Evolutionary conservation across 2,329 filamentous ascomycete genomes (phyloP).

Genomic region (Xylariaceae sp.): DNA sequence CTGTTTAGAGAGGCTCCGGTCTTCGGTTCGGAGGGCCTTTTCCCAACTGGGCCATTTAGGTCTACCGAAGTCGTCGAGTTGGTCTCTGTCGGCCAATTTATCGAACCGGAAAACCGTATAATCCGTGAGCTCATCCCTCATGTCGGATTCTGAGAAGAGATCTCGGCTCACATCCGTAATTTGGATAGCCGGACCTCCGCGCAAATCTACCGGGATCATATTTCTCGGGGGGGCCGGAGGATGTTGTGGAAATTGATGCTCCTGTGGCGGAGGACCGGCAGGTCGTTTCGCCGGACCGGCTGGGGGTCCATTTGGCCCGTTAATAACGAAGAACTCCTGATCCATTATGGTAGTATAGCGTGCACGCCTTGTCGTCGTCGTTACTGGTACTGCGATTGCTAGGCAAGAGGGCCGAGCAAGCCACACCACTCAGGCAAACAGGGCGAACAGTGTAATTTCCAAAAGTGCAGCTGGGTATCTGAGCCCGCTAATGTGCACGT

Average conservation of each 20-base stretch:
- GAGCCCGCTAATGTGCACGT: constrained; percentile 4
- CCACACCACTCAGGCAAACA: background rate
- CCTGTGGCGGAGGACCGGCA: background rate
- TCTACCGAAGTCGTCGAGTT: constrained; percentile 46
- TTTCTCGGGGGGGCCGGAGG: constrained; percentile 13
- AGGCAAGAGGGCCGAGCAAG: background rate
- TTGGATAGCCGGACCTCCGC: constrained; percentile 3
- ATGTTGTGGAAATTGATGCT: too few relatives aligned
- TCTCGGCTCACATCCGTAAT: constrained; percentile 48
- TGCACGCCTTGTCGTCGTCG: background rate
- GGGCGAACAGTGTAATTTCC: background rate
- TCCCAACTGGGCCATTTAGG: constrained; percentile 48
- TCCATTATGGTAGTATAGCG: background rate
- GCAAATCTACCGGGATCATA: constrained; percentile 12
- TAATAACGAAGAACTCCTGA: constrained; percentile 1
- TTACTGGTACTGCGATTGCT: background rate
- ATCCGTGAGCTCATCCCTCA: constrained; percentile 47
- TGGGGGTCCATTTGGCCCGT: background rate
- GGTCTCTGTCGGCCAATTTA: constrained; percentile 42
- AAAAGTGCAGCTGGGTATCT: background rate
- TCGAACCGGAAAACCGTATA: constrained; percentile 51
- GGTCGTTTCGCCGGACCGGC: background rate
- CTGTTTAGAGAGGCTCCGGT: constrained; percentile 46
- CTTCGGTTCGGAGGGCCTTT: constrained; percentile 41
- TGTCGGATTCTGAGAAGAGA: constrained; percentile 46